These are phyloP conservation scores for Trichomonas vaginalis DNA, from an alignment of 208 protist genomes.

Conservation along the genomic window DNA sequence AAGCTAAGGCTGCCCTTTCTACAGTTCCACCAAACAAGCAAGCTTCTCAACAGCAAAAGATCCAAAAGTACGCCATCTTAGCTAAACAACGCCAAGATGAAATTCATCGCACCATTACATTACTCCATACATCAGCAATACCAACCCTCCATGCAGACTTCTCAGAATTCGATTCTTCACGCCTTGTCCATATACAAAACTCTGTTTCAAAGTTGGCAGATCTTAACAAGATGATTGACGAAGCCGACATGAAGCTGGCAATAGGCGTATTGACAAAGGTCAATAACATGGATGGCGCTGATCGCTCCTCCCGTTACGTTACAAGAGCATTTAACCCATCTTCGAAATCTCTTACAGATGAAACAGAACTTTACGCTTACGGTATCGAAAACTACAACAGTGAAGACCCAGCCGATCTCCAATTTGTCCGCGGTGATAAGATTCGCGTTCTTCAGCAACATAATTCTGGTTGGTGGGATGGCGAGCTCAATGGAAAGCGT, in stretches of 20 bases:
- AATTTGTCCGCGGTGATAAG: not conserved
- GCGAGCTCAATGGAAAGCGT: not conserved
- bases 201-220: not conserved
- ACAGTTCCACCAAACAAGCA: not conserved
- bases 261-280: not conserved
- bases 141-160: not conserved
- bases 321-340: not conserved
- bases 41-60: not conserved
- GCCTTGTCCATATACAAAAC: not conserved
- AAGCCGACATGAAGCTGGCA: not conserved
- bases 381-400: not conserved
- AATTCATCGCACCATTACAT: not conserved
- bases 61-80: not conserved
- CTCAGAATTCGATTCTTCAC: not conserved
- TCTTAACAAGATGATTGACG: not conserved
- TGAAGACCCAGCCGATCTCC: not conserved
- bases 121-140: not conserved
- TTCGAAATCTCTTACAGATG: not conserved
- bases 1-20: not conserved
- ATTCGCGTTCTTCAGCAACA: not conserved
- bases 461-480: not conserved
- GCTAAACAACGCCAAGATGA: not conserved
- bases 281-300: not conserved
- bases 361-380: not conserved
- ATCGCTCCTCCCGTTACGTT: not conserved